Base-by-base conservation (phyloP, 139 green algal species). In the Deuterostichococcus epilithicus region DNA sequence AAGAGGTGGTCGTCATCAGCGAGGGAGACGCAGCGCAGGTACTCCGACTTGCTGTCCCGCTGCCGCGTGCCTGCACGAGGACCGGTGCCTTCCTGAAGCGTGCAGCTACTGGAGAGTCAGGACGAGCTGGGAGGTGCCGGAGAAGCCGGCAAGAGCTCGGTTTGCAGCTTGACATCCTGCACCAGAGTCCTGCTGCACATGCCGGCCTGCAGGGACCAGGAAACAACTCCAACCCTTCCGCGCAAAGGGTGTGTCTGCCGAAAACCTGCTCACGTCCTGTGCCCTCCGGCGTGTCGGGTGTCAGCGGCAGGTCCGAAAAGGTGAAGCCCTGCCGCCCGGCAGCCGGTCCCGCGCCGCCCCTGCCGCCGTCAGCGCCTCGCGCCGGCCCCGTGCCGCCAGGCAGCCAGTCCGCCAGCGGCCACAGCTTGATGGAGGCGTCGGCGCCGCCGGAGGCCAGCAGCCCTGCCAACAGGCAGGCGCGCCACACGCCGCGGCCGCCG, bases 341-440 rank as follows among this genome's bases (percentile, higher is more conserved):
- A 8, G 42, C 13, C 42, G 8, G 42, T 13, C 13, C 10, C 42
- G 8, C 10, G 10, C 42, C 42, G 42, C 13, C 42, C 8, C 13
- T 13, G 42, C 42, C 42, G 42, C 42, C 42, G 42, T 13, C 42
- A 52, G 8, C 42, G 42, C 42, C 42, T 8, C 42, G 42, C 42
- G 42, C 8, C 42, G 8, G 42, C 30, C 4, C 4, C 5, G 32
- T n/a, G 5, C 34, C 68, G 13, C 58, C 2, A 32, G 70, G 81
- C 45, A 86, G 75, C 70, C 74, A 80, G 68, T 87, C 74, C 3
- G 39, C 58, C 26, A 85, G 70, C 20, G 30, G 68, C 84, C 84
- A 88, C 26, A 66, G 42, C 47, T 88, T 86, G 39, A 88, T 42
- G 66, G 59, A 71, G 13, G 70, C 78, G 60, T 88, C 84, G 25